Evolutionary conservation across 2,329 filamentous ascomycete genomes (phyloP).

Genomic region (Plectosphaerella cucumerina): DNA sequence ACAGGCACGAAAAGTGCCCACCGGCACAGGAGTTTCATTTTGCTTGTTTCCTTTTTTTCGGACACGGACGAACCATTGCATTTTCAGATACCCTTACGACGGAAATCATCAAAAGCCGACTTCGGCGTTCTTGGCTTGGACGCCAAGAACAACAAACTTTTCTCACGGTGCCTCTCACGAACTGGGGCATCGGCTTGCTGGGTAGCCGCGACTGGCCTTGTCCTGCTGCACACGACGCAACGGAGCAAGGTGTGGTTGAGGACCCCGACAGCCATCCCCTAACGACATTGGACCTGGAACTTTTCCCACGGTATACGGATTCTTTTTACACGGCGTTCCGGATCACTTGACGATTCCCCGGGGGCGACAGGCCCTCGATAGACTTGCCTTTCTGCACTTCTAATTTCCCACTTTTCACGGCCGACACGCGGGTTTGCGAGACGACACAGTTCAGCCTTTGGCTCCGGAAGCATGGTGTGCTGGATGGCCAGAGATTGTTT

Average conservation of each 20-base stretch:
- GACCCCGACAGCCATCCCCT: neutral
- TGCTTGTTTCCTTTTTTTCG: conserved; percentile 7
- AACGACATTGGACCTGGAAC: neutral
- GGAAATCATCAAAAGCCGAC: conserved; percentile 10
- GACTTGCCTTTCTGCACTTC: neutral
- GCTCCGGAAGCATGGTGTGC: too few relatives aligned
- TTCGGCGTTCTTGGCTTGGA: neutral
- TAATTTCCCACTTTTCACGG: neutral
- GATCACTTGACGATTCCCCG: neutral
- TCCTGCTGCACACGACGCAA: too few relatives aligned
- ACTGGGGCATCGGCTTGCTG: too few relatives aligned
- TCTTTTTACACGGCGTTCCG: neutral
- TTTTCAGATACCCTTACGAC: conserved; percentile 17
- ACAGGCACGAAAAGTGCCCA: neutral
- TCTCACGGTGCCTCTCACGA: too few relatives aligned
- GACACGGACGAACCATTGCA: conserved; percentile 15
- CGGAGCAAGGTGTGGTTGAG: too few relatives aligned
- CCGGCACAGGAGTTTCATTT: neutral
- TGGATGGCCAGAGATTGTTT: too few relatives aligned
- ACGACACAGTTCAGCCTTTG: too few relatives aligned
- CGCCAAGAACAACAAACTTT: too few relatives aligned
- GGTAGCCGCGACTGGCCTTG: too few relatives aligned
- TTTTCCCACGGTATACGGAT: neutral
- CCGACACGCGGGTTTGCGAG: too few relatives aligned
- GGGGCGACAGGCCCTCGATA: neutral